These are phyloP conservation scores for Halenospora varia DNA, from an alignment of 495 filamentous ascomycete genomes.

Conservation along the genomic window DNA sequence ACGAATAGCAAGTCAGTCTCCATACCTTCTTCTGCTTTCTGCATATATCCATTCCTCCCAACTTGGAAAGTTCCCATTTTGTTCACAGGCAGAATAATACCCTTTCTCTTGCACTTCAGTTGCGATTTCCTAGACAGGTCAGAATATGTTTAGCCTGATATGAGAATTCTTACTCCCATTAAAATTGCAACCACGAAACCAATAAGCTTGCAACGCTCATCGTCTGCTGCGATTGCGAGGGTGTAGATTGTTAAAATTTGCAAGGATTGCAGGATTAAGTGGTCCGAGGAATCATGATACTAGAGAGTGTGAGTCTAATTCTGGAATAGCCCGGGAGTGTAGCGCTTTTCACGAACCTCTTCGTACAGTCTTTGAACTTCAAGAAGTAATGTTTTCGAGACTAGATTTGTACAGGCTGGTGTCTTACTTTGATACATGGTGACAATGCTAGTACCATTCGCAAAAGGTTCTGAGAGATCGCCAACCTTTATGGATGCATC, in stretches of 20 bases:
- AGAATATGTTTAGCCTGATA: background rate
- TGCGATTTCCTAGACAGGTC: background rate
- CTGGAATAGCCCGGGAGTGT: background rate
- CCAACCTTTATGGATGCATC: background rate
- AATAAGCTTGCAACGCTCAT: background rate
- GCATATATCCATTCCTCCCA: conserved; percentile 11
- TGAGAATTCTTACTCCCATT: conserved; percentile 3
- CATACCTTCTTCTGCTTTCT: conserved; percentile 13
- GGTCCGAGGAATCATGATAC: too few relatives aligned
- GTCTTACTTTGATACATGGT: conserved; percentile 1
- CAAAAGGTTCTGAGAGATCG: conserved; percentile 1
- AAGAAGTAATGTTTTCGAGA: conserved; percentile 4
- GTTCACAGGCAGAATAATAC: background rate
- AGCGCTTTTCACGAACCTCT: conserved; percentile 4
- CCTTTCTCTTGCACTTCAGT: background rate
- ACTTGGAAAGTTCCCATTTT: background rate
- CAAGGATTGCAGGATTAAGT: conserved; percentile 1
- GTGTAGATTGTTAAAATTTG: conserved; percentile 9
- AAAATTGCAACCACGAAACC: background rate
- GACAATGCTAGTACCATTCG: conserved; percentile 2
- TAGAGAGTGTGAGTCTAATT: too few relatives aligned
- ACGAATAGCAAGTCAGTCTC: too few relatives aligned
- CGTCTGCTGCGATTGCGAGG: conserved; percentile 1
- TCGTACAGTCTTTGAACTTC: conserved; percentile 11
- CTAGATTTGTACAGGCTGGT: background rate